A percentile compares a stretch with the other conserved stretches of the same genome.
Conservation (phyloP, 2,329 filamentous ascomycete genomes). For the Aspergillus quadricinctus region DNA sequence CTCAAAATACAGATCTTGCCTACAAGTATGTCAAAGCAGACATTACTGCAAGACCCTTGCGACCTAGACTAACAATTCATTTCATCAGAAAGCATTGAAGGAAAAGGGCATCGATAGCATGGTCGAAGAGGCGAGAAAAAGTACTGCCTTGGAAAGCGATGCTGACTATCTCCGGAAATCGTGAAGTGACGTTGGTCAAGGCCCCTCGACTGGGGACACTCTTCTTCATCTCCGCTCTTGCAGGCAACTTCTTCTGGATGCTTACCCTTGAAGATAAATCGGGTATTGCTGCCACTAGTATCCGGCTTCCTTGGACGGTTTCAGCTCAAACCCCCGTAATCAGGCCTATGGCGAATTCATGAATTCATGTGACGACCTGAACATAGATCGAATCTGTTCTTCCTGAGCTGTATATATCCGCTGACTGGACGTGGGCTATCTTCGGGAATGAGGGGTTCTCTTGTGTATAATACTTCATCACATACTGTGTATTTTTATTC, state of each 20-base stretch:
- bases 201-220: not conserved
- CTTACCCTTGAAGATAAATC: not conserved
- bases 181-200: conserved; percentile 6
- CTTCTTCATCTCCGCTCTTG: not conserved
- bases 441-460: not conserved
- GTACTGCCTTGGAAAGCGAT: conserved; percentile 78
- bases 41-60: not conserved
- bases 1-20: conserved; percentile 79
- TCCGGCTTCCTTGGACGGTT: not conserved
- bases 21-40: conserved; percentile 59
- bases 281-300: not conserved
- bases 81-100: conserved; percentile 70
- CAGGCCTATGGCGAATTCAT: not conserved
- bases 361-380: not conserved
- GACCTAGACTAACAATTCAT: not conserved
- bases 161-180: conserved; percentile 55
- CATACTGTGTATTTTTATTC: not conserved
- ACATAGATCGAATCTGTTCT: not conserved
- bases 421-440: not conserved
- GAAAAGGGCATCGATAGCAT: conserved; percentile 88
- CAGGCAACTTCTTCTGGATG: not conserved
- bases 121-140: conserved; percentile 83
- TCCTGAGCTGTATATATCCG: not conserved
- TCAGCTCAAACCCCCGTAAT: not conserved
- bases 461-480: not conserved